A percentile compares a stretch with the other conserved stretches of the same genome.
Evolutionary conservation across 2,329 filamentous ascomycete genomes (phyloP).

Genomic region (Penicillium capsulatum): DNA sequence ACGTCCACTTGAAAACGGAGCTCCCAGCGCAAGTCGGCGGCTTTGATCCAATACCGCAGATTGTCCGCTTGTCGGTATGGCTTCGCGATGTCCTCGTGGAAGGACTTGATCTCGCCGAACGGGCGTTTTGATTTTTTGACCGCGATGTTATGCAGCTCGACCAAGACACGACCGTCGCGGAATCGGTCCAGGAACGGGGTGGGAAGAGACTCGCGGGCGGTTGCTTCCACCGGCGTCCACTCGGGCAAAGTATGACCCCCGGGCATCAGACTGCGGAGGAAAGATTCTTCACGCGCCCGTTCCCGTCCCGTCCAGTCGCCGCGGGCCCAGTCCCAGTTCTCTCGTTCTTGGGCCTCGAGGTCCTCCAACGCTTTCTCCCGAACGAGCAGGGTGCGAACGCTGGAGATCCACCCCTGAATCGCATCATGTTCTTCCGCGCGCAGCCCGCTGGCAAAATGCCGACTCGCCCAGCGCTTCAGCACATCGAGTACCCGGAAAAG

Average conservation of each 20-base stretch:
- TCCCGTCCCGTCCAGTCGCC: constrained; percentile 73
- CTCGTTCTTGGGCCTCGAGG: constrained; percentile 65
- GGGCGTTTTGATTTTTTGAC: constrained; percentile 79
- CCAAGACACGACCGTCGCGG: constrained; percentile 73
- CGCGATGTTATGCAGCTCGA: constrained; percentile 83
- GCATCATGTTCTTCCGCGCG: constrained; percentile 70
- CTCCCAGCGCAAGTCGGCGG: constrained; percentile 91
- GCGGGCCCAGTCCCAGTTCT: constrained; percentile 74
- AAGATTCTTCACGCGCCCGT: constrained; percentile 73
- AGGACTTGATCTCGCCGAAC: constrained; percentile 84
- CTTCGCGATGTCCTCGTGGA: constrained; percentile 88
- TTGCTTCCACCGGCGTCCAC: constrained; percentile 59
- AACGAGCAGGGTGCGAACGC: constrained; percentile 70
- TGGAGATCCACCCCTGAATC: constrained; percentile 73
- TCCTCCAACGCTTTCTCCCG: constrained; percentile 74
- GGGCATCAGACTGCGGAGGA: constrained; percentile 69
- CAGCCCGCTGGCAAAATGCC: constrained; percentile 80
- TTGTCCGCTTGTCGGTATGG: constrained; percentile 94
- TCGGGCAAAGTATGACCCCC: constrained; percentile 57
- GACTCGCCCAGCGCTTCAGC: constrained; percentile 82
- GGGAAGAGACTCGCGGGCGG: constrained; percentile 24
- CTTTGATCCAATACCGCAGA: constrained; percentile 92
- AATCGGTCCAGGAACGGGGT: constrained; percentile 71
- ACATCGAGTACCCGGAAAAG: constrained; percentile 83
- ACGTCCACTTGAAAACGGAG: constrained; percentile 77